phyloP scores from a whole-genome alignment of 306 rosid genomes.

The Rosa multiflora region DNA sequence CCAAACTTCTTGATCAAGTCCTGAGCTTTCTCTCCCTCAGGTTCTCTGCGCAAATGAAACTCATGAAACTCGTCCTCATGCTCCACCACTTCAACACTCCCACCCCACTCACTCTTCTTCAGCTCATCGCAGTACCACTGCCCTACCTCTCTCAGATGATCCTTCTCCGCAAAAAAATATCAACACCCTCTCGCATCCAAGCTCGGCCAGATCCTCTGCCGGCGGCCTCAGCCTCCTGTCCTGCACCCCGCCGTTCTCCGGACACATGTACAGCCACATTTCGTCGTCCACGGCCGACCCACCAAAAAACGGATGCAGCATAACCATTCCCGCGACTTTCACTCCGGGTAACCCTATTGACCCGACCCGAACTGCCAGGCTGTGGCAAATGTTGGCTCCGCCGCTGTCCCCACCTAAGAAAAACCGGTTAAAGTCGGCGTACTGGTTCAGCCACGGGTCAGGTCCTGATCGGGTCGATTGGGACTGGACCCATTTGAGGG shows the following conservation, averaged over 20 bases:
- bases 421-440: constrained; percentile 21
- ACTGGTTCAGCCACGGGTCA: constrained; percentile 25
- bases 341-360: neutral
- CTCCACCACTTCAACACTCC: constrained; percentile 12
- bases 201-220: constrained; percentile 21
- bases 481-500: constrained; percentile 26
- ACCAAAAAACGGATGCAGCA: constrained; percentile 34
- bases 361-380: constrained; percentile 17
- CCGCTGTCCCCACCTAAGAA: constrained; percentile 30
- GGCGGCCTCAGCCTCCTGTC: constrained; percentile 34
- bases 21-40: neutral
- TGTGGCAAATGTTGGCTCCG: constrained; percentile 27
- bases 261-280: constrained; percentile 15
- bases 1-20: constrained; percentile 9
- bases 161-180: constrained; percentile 24
- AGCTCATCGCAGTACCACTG: constrained; percentile 5
- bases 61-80: constrained; percentile 6
- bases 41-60: neutral
- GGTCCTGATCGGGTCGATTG: constrained; percentile 16
- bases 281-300: constrained; percentile 14
- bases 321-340: constrained; percentile 21
- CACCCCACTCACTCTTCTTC: constrained; percentile 19
- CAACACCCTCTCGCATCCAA: constrained; percentile 21
- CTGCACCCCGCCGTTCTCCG: constrained; percentile 23
- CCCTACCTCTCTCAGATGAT: constrained; percentile 16